Percentiles rank a stretch among this genome's conserved stretches.
Evolutionary conservation across 495 filamentous ascomycete genomes (phyloP).

Genomic region (Daldinia bambusicola): DNA sequence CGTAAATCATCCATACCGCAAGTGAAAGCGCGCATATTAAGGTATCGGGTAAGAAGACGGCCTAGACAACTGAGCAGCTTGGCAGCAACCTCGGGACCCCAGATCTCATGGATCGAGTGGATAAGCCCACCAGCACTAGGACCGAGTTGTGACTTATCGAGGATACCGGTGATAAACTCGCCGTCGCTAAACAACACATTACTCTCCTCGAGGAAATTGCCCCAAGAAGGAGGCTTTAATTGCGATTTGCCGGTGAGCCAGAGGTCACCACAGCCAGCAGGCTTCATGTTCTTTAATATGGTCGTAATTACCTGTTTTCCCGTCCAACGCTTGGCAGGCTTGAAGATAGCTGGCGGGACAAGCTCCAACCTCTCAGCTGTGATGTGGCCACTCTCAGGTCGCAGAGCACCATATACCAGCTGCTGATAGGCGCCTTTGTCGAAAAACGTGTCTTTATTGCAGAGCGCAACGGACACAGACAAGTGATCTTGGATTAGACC

Average conservation of each 20-base stretch:
- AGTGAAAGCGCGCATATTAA: slow-evolving; percentile 93
- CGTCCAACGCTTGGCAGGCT: slow-evolving; percentile 89
- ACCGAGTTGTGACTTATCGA: slow-evolving; percentile 96
- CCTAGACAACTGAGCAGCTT: slow-evolving; percentile 88
- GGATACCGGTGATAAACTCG: slow-evolving; percentile 86
- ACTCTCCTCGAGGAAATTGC: slow-evolving; percentile 68
- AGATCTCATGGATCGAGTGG: slow-evolving; percentile 91
- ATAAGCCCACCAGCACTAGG: slow-evolving; percentile 87
- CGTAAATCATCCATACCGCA: slow-evolving; percentile 97
- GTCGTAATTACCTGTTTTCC: slow-evolving; percentile 97
- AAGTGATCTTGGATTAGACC: slow-evolving; percentile 99
- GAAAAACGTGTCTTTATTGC: slow-evolving; percentile 93
- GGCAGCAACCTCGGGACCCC: slow-evolving; percentile 86
- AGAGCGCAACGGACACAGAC: slow-evolving; percentile 90
- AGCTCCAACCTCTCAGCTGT: slow-evolving; percentile 74
- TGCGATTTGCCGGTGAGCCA: slow-evolving; percentile 82
- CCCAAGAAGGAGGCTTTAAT: slow-evolving; percentile 80
- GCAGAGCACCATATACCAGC: slow-evolving; percentile 85
- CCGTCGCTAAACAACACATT: slow-evolving; percentile 87
- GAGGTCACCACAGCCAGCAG: slow-evolving; percentile 76
- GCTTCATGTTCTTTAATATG: slow-evolving; percentile 89
- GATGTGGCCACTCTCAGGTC: slow-evolving; percentile 89
- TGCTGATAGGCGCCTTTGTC: slow-evolving; percentile 89
- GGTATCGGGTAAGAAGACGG: slow-evolving; percentile 84
- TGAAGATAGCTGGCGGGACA: slow-evolving; percentile 81